Conservation (phyloP, 768 basidiomycete genomes). For the Xerocomellus amylosporus region DNA sequence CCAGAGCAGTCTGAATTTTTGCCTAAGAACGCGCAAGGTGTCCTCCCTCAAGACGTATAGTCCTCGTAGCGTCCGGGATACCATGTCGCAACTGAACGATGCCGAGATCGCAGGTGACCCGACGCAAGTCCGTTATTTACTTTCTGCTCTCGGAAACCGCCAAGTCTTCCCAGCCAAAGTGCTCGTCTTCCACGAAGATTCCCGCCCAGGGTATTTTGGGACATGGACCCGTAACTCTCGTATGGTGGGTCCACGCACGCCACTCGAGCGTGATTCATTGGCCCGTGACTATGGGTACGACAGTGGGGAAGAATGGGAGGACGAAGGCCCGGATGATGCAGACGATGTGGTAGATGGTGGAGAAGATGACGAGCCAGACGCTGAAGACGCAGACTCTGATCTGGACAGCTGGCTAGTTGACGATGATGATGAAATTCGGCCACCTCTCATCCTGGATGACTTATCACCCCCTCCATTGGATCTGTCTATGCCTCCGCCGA, state of each 20-base stretch:
- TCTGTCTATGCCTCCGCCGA: slow-evolving; percentile 42
- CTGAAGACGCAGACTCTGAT: slow-evolving; percentile 47
- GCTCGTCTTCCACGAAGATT: slow-evolving; percentile 79
- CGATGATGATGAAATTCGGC: slow-evolving; percentile 69
- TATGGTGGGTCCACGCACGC: slow-evolving; percentile 76
- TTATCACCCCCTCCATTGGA: slow-evolving; percentile 32
- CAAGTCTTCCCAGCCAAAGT: slow-evolving; percentile 69
- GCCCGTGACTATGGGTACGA: slow-evolving; percentile 89
- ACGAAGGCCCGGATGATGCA: slow-evolving; percentile 71
- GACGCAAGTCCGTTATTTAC: slow-evolving; percentile 60
- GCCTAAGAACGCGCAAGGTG: slow-evolving; percentile 18
- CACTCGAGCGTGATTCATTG: slow-evolving; percentile 74
- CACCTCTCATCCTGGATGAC: slow-evolving; percentile 41
- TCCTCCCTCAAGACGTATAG: slow-evolving; percentile 30
- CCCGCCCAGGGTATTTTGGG: slow-evolving; percentile 89
- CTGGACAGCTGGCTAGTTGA: slow-evolving; percentile 41
- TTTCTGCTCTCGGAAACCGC: slow-evolving; percentile 60
- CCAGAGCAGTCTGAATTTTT: slow-evolving; percentile 22
- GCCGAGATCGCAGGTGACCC: slow-evolving; percentile 76
- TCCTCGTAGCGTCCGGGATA: slow-evolving; percentile 42
- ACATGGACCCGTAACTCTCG: slow-evolving; percentile 88
- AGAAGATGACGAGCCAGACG: slow-evolving; percentile 67
- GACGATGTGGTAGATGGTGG: slow-evolving; percentile 65
- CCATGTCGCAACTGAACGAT: slow-evolving; percentile 66
- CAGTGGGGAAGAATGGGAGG: slow-evolving; percentile 96